Base-by-base conservation (phyloP, 306 rosid species). In the Hippophae gyantsensis region DNA sequence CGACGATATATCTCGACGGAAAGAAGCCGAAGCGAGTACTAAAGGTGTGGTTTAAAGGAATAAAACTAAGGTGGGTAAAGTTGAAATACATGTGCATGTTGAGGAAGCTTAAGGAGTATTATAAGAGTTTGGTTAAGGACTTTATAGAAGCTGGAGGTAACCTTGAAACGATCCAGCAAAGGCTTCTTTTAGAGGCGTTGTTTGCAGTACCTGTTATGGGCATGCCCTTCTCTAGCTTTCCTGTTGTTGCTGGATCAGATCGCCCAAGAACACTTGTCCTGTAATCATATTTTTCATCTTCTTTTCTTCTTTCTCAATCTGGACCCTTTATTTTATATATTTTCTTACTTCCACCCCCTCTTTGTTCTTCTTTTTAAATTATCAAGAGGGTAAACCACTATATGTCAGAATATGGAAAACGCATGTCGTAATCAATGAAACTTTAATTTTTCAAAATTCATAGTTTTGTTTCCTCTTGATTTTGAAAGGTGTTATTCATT, bases 131-230 rank as follows among this genome's bases (percentile, higher is more conserved):
- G 43, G 53, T 79, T 23, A 84, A 72, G 54, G 86, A 87, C 27
- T 47, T 87, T 8, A 62, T 61, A 32, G 83, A 69, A 46, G 85
- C 81, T 38, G 72, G 83, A 0, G 68, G 76, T 3, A 63, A 65
- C 60, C 7, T 89, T 12, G 88, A 84, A 46, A 56, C 74, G 2
- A 76, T 80, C 72, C 89, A 79, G 5, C 80, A 79, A 27, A 75
- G 75, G 32, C 48, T 86, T 67, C 69, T 86, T 13, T 58, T 82
- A 74, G 97, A 89, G 72, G 57, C 82, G 47, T 72, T 84, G 43
- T 75, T 82, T 13, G 84, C 89, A 0, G 53, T 89, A 1, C 93
- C 97, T 5, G 57, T 64, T 52, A 43, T 75, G 60, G 94, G 94
- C 1, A 40, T 75, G 13, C 67, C 81, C 58, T 65, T 87, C 43